These are phyloP conservation scores for Yarrowia hollandica DNA, from an alignment of 805 yeast genomes.

Conservation along the genomic window DNA sequence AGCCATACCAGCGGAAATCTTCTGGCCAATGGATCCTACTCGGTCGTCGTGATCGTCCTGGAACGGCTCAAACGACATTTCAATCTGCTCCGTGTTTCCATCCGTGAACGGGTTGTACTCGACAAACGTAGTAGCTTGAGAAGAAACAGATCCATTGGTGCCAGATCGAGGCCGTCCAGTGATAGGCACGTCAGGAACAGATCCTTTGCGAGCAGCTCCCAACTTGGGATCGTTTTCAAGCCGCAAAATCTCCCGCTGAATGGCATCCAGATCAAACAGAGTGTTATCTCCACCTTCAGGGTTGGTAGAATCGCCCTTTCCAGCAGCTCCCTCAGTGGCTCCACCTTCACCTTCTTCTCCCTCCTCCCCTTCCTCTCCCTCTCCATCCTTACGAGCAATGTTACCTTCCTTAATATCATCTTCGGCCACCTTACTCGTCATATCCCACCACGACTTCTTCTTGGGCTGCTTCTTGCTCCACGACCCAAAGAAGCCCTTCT, in stretches of 20 bases:
- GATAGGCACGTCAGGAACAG: slow-evolving; percentile 25
- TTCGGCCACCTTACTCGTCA: slow-evolving; percentile 44
- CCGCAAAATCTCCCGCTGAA: slow-evolving; percentile 41
- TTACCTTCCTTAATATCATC: slow-evolving; percentile 41
- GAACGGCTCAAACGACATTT: slow-evolving; percentile 37
- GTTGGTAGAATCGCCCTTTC: slow-evolving; percentile 45
- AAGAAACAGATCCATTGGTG: slow-evolving; percentile 3
- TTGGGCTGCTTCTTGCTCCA: slow-evolving; percentile 51
- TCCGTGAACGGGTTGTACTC: slow-evolving; percentile 31
- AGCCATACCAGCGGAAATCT: background rate
- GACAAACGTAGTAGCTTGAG: slow-evolving; percentile 6
- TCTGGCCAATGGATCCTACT: slow-evolving; percentile 19
- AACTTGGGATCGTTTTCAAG: slow-evolving; percentile 35
- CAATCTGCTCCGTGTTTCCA: slow-evolving; percentile 31
- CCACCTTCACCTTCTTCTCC: background rate
- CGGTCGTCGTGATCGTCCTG: slow-evolving; percentile 37
- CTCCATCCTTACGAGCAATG: slow-evolving; percentile 45
- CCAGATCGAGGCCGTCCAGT: slow-evolving; percentile 12
- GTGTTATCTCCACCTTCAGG: slow-evolving; percentile 46
- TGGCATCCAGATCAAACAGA: slow-evolving; percentile 46
- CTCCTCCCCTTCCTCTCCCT: slow-evolving; percentile 26
- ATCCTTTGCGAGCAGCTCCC: background rate
- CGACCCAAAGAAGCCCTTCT: slow-evolving; percentile 42
- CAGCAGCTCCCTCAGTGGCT: background rate
- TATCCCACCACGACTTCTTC: slow-evolving; percentile 60